A percentile compares a stretch with the other conserved stretches of the same genome.
Evolutionary conservation across 306 rosid species (phyloP).

Genomic region (Fagus sylvatica): DNA sequence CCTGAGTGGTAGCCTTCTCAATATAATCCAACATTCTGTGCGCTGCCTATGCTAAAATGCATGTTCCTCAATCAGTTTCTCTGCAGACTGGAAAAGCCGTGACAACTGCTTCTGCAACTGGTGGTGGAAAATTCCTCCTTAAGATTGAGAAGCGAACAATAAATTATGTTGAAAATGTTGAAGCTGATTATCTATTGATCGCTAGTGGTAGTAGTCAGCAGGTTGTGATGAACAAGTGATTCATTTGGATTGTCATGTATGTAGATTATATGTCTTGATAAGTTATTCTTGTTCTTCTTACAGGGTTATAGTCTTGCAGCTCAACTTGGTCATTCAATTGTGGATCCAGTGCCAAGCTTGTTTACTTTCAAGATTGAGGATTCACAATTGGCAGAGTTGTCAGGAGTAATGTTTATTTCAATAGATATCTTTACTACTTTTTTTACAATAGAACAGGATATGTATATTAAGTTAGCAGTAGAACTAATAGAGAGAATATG

Average conservation of each 20-base stretch:
- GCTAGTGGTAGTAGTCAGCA: constrained; percentile 85
- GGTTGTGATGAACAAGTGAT: constrained; percentile 51
- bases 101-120: constrained; percentile 45
- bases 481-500: neutral
- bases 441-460: neutral
- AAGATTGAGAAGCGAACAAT: constrained; percentile 51
- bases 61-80: constrained; percentile 56
- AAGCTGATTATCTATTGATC: constrained; percentile 84
- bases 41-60: constrained; percentile 39
- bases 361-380: constrained; percentile 88
- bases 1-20: neutral
- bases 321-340: constrained; percentile 90
- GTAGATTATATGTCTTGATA: constrained; percentile 13
- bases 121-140: constrained; percentile 57
- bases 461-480: neutral
- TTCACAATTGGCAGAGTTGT: constrained; percentile 58
- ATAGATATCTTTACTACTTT: constrained; percentile 22
- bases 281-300: constrained; percentile 31
- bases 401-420: constrained; percentile 66
- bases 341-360: constrained; percentile 87
- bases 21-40: constrained; percentile 3
- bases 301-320: constrained; percentile 86
- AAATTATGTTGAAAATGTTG: constrained; percentile 44
- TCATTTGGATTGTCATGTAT: constrained; percentile 29
- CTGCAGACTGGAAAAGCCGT: constrained; percentile 80